Percentiles rank a stretch among this genome's conserved stretches.
phyloP scores from a whole-genome alignment of 2,329 filamentous ascomycete species.

The Colletotrichum viniferum region DNA sequence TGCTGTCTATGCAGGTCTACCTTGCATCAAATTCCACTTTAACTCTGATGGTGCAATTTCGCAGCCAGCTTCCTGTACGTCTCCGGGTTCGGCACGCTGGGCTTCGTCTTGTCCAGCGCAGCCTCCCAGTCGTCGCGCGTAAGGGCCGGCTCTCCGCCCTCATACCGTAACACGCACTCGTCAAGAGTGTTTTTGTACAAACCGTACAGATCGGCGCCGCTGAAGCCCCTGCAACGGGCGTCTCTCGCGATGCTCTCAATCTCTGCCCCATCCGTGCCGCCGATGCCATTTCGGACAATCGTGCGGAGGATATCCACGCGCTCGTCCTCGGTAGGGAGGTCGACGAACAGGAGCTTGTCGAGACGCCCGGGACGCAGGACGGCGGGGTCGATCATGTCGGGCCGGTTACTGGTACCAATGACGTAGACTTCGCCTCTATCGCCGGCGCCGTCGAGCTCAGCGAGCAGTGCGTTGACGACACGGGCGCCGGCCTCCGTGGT shows the following conservation, averaged over 20 bases:
- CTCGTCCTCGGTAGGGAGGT: conserved; percentile 79
- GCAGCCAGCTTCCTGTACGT: conserved; percentile 45
- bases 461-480: conserved; percentile 93
- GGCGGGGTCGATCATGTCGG: conserved; percentile 94
- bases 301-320: conserved; percentile 85
- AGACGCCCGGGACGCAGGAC: conserved; percentile 92
- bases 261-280: conserved; percentile 38
- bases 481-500: conserved; percentile 83
- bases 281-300: conserved; percentile 56
- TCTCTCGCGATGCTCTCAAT: conserved; percentile 71
- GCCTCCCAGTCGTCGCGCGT: conserved; percentile 54
- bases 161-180: conserved; percentile 34
- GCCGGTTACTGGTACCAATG: conserved; percentile 92
- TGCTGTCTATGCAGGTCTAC: neutral
- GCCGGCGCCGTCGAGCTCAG: conserved; percentile 87
- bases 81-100: conserved; percentile 53
- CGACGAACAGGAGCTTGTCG: conserved; percentile 87
- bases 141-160: conserved; percentile 35
- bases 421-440: conserved; percentile 88
- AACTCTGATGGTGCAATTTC: conserved; percentile 26
- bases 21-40: neutral
- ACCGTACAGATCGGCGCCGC: conserved; percentile 65
- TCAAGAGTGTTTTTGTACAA: conserved; percentile 51
- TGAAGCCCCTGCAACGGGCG: conserved; percentile 75
- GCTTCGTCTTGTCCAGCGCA: conserved; percentile 51